phyloP scores from a whole-genome alignment of 1,139 yeast genomes.

The Saccharomycopsis hybrid region DNA sequence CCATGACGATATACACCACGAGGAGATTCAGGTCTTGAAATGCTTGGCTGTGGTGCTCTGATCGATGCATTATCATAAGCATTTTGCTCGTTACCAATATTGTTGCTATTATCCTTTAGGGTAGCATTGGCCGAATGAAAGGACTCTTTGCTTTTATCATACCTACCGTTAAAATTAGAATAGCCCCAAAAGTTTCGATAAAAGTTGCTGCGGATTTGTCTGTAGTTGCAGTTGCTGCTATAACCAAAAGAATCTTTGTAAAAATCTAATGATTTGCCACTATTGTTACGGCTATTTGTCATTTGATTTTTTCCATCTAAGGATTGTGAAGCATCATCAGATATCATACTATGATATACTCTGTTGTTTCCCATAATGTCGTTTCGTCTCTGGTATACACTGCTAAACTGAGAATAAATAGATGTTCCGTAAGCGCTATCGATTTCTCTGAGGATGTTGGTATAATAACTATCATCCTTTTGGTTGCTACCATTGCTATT shows the following conservation, averaged over 20 bases:
- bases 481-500: not conserved
- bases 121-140: too few relatives aligned
- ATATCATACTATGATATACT: too few relatives aligned
- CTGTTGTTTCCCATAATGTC: not conserved
- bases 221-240: constrained; percentile 13
- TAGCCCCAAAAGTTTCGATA: constrained; percentile 15
- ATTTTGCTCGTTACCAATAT: too few relatives aligned
- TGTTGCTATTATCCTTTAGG: too few relatives aligned
- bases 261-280: constrained; percentile 7
- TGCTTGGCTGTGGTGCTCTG: too few relatives aligned
- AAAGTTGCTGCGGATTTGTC: constrained; percentile 7
- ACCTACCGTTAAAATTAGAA: not conserved
- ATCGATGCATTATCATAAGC: too few relatives aligned
- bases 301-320: not conserved
- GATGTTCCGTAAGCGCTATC: constrained; percentile 16
- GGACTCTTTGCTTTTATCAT: not conserved
- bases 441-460: constrained; percentile 10
- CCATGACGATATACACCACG: too few relatives aligned
- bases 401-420: constrained; percentile 18
- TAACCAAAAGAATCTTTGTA: constrained; percentile 18
- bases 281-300: not conserved
- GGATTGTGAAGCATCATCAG: not conserved
- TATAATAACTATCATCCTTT: constrained; percentile 23
- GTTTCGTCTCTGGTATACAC: constrained; percentile 6
- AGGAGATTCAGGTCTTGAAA: too few relatives aligned